Base-by-base conservation (phyloP, 768 basidiomycete genomes). In the Candolleomyces aberdarensis region DNA sequence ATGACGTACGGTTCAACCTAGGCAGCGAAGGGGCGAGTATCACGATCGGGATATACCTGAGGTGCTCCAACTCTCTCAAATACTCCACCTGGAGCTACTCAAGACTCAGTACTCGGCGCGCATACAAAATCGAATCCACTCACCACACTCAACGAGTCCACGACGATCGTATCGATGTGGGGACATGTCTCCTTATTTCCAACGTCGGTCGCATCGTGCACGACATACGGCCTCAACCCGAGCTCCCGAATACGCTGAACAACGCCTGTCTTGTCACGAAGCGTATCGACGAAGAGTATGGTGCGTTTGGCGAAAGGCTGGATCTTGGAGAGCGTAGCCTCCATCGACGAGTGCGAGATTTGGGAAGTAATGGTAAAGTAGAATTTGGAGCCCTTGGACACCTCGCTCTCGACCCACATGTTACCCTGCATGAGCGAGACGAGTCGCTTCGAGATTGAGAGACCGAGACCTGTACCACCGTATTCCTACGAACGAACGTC, bases 391-490 rank as follows among this genome's bases (percentile, higher is more conserved):
- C 97, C 97, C 66, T 92, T 90, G 50, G 90, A 83, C 61, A 96
- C 92, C 72, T 96, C 94, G 63, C 89, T 91, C 75, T 97, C 93
- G 20, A 99, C 97, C 97, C 97, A 99, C 82, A 99, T 92, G 69
- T 96, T 93, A 50, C 97, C 97, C 67, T 93, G 87, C 97, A 99
- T 99, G 67, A 99, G 88, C 52, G 88, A 89, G 17, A 98, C 96
- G 22, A 99, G 87, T 1, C 96, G 91, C 71, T 98, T 98, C 49
- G 96, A 98, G 69, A 99, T 98, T 10, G 96, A 98, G 49, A 98
- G 81, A 13, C 96, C 96, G 3, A 99, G 81, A 68, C 96, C 96
- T 0, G 96, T 98, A 44, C 96, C 96, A 63, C 96, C 96, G 65
- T 98, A 98, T 81, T 98, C 95, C 90, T 94, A 67, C 11, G 54